phyloP scores from a whole-genome alignment of 257 asterid genomes.

The Fraxinus cuspidata region DNA sequence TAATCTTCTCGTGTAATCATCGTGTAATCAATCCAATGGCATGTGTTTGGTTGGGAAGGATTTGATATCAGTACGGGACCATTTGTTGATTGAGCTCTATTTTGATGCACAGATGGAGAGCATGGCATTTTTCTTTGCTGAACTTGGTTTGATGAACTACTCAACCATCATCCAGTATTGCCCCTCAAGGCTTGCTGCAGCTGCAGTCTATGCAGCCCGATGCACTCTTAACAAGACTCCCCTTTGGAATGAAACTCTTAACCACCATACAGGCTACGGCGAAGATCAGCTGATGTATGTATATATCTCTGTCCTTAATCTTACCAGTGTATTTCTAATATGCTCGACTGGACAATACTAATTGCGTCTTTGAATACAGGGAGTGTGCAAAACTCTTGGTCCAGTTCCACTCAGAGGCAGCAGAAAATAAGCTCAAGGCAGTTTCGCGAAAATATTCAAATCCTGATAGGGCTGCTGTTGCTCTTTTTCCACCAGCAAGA shows the following conservation, averaged over 20 bases:
- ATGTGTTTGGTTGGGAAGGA: too few species aligned
- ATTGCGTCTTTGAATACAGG: constrained; percentile 30
- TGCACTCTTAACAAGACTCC: constrained; percentile 59
- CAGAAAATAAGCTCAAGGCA: constrained; percentile 66
- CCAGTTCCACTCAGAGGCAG: constrained; percentile 46
- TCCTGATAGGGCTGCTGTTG: constrained; percentile 66
- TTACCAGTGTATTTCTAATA: constrained; percentile 16
- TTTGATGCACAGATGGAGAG: constrained; percentile 55
- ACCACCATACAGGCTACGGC: constrained; percentile 64
- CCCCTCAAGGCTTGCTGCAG: constrained; percentile 72
- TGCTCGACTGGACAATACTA: constrained; percentile 10
- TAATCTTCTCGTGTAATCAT: too few species aligned
- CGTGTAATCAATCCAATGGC: too few species aligned
- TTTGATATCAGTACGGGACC: too few species aligned
- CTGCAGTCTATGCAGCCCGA: constrained; percentile 85
- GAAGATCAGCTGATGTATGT: constrained; percentile 62
- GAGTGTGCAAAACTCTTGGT: constrained; percentile 67
- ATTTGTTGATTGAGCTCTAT: neutral
- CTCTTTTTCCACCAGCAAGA: constrained; percentile 67
- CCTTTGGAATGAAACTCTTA: constrained; percentile 69
- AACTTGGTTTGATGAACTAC: constrained; percentile 71
- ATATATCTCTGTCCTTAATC: neutral
- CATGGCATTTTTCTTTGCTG: constrained; percentile 70
- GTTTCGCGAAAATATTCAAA: constrained; percentile 54
- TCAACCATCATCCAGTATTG: constrained; percentile 35